Conservation (phyloP, 2,329 filamentous ascomycete species). For the Calonectria hawksworthii region DNA sequence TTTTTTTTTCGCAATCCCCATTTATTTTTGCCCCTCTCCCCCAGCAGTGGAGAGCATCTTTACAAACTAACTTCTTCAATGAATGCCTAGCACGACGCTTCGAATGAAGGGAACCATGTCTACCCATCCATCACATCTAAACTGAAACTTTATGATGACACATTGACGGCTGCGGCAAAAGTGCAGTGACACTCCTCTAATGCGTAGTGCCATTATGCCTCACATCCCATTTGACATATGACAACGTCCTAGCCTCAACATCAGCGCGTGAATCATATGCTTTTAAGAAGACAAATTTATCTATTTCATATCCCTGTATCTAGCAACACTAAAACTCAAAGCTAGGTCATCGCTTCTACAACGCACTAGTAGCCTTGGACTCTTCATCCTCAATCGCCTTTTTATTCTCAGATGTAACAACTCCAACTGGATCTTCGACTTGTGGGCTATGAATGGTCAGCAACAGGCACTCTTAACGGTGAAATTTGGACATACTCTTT, state of each 20-base stretch:
- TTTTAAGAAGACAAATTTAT: background rate
- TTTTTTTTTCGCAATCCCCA: no score
- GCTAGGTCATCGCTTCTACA: background rate
- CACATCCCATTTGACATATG: no score
- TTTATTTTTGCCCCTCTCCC: no score
- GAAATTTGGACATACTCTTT: background rate
- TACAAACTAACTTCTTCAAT: background rate
- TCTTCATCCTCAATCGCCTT: background rate
- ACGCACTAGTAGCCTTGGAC: background rate
- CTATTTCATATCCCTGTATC: background rate
- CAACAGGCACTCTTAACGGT: background rate
- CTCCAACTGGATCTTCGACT: conserved; percentile 4
- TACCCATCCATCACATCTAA: background rate
- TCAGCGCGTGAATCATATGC: accelerated
- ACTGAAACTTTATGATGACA: no score
- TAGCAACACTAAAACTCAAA: background rate
- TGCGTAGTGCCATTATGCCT: no score
- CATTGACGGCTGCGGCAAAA: no score
- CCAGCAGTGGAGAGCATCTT: no score
- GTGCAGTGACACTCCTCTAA: no score
- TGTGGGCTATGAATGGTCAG: background rate
- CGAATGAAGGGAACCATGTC: no score
- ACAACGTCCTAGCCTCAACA: background rate
- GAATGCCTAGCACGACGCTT: no score
- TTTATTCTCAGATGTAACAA: background rate